Base-by-base conservation (phyloP, 495 filamentous ascomycete genomes). In the Recurvomyces mirabilis region DNA sequence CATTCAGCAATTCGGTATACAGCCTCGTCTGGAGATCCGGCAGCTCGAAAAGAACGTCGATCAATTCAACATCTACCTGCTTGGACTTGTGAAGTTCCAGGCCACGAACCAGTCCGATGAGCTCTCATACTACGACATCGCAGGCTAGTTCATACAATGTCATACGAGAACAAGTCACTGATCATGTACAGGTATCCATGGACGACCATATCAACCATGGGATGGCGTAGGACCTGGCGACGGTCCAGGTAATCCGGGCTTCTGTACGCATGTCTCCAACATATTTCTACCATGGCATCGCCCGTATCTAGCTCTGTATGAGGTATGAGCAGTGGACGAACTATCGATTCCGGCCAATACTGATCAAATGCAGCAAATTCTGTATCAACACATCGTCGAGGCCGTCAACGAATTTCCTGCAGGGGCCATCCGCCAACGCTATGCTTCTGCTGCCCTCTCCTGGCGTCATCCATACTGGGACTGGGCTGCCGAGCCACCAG, bases 281-380 rank as follows among this genome's bases (percentile, higher is more conserved):
- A 62, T 84, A 24, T 84, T 84, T 52, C 69, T 72, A 28, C 71
- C 78, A 15, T 86, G 81, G 81, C 80, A 86, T 63, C 65, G 81
- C 31, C 74, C 79, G 13, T 86, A 84, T 59, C 66, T 84, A 43
- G 70, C 70, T 26, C 59, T 84, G 23, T 74, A 74, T 46, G 81
- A 84, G 71, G 78, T 80, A 62, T 51, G 57, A 47, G 4, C 23
- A 12, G 21, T 34, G 25, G 4, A 6, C 1, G n/a, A n/a, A 19
- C 30, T 34, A 23, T 21, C 21, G 12, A 33, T 19, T 35, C 23
- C 2, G 4, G 7, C 5, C 7, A 20, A 9, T 15, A 15, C 9
- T 24, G 23, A 12, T 25, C 11, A 14, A 3, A 25, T 28, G 31
- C 44, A 82, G 75, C 73, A 81, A 75, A 62, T 72, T 5, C 54